phyloP scores from a whole-genome alignment of 2,329 filamentous ascomycete species.

The Mycosphaerella arachidis region DNA sequence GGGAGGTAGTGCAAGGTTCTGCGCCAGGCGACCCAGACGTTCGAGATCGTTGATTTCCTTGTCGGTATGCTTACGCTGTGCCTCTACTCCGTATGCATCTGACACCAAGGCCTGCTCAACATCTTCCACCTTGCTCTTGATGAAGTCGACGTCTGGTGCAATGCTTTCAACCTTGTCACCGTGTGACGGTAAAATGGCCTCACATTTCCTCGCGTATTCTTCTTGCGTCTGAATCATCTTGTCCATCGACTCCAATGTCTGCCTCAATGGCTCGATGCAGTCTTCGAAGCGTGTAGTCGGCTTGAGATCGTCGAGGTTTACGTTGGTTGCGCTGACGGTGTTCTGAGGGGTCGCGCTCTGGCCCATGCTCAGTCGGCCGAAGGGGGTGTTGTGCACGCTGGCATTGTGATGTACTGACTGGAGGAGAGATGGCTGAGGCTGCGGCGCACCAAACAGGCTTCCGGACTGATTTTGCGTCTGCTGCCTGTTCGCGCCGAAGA shows the following conservation, averaged over 20 bases:
- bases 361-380: conserved; percentile 42
- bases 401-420: conserved; percentile 22
- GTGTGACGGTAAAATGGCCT: conserved; percentile 59
- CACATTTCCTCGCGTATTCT: conserved; percentile 68
- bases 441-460: conserved; percentile 26
- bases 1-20: conserved; percentile 67
- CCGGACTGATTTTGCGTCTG: conserved; percentile 16
- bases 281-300: conserved; percentile 90
- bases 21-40: conserved; percentile 67
- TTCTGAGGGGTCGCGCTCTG: conserved; percentile 48
- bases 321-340: conserved; percentile 56
- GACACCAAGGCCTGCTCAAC: conserved; percentile 60
- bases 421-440: conserved; percentile 26
- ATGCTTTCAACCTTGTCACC: conserved; percentile 61
- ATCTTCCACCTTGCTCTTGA: conserved; percentile 57
- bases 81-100: conserved; percentile 57
- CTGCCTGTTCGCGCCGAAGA: conserved; percentile 16
- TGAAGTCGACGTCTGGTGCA: conserved; percentile 60
- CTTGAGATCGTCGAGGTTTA: conserved; percentile 72
- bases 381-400: conserved; percentile 24
- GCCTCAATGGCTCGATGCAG: conserved; percentile 75
- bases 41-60: conserved; percentile 66
- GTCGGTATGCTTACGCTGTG: conserved; percentile 54
- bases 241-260: conserved; percentile 73
- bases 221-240: conserved; percentile 76